These are phyloP conservation scores for Malus fusca DNA, from an alignment of 306 rosid genomes.

Conservation along the genomic window DNA sequence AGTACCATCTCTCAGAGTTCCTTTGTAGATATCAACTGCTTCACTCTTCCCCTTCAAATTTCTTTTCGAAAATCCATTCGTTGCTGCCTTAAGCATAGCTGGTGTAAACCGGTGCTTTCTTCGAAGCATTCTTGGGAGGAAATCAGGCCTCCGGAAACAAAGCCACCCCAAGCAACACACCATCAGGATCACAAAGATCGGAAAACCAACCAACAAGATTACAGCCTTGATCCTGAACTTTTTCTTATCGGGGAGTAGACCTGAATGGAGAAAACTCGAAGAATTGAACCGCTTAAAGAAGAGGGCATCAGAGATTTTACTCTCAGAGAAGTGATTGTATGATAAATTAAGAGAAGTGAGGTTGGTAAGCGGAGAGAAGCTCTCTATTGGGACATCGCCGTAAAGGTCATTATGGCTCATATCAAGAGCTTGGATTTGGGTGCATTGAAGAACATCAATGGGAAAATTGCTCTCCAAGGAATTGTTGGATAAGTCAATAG, in stretches of 20 bases:
- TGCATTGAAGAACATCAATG: slow-evolving; percentile 42
- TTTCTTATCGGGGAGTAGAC: slow-evolving; percentile 34
- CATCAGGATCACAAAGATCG: slow-evolving; percentile 41
- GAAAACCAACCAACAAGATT: slow-evolving; percentile 43
- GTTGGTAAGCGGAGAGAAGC: slow-evolving; percentile 39
- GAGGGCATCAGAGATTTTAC: slow-evolving; percentile 28
- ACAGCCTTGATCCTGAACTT: slow-evolving; percentile 36
- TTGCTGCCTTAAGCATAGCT: slow-evolving; percentile 49
- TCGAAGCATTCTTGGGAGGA: slow-evolving; percentile 40
- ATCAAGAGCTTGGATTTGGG: slow-evolving; percentile 56
- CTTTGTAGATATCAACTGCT: slow-evolving; percentile 48
- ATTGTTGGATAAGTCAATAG: slow-evolving; percentile 55
- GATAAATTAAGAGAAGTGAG: slow-evolving; percentile 55
- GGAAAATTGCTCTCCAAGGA: slow-evolving; percentile 56
- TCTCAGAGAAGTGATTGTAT: slow-evolving; percentile 48
- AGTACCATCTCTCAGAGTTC: slow-evolving; percentile 48
- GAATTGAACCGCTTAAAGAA: slow-evolving; percentile 45
- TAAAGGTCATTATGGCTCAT: slow-evolving; percentile 44
- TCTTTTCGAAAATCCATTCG: slow-evolving; percentile 33
- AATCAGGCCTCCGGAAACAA: slow-evolving; percentile 57
- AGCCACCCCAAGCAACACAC: slow-evolving; percentile 45
- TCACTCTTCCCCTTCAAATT: slow-evolving; percentile 50
- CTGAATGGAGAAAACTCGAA: slow-evolving; percentile 56
- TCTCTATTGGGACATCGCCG: slow-evolving; percentile 49
- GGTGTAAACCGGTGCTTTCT: slow-evolving; percentile 36